Evolutionary conservation across 2,329 filamentous ascomycete genomes (phyloP).

Genomic region (Diaporthe citri): DNA sequence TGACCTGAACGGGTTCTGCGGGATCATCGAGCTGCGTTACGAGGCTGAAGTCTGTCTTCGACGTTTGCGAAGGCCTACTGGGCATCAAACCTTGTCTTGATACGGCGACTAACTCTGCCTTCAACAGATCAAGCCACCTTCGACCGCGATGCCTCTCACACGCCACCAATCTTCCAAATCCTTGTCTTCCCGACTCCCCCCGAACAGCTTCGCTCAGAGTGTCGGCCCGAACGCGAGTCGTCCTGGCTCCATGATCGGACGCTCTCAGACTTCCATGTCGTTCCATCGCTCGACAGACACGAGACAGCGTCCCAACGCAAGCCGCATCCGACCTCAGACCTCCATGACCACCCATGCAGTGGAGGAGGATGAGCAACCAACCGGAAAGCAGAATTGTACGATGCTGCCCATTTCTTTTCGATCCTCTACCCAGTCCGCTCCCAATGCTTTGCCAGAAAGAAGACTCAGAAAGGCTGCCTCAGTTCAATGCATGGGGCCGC

Average conservation of each 20-base stretch:
- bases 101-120: conserved; percentile 18
- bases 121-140: conserved; percentile 53
- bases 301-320: conserved; percentile 53
- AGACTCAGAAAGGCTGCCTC: conserved; percentile 47
- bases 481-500: conserved; percentile 43
- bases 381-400: conserved; percentile 55
- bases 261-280: conserved; percentile 65
- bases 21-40: conserved; percentile 14
- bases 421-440: conserved; percentile 39
- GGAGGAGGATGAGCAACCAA: conserved; percentile 45
- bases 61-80: neutral
- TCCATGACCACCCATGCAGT: conserved; percentile 51
- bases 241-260: conserved; percentile 54
- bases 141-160: conserved; percentile 48
- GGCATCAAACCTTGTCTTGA: neutral
- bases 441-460: conserved; percentile 39
- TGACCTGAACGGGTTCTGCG: conserved; percentile 20
- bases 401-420: conserved; percentile 43
- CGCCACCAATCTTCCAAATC: conserved; percentile 55
- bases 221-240: conserved; percentile 66
- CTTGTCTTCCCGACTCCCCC: conserved; percentile 56
- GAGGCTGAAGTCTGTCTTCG: conserved; percentile 24
- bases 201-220: conserved; percentile 68
- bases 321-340: conserved; percentile 56
- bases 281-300: conserved; percentile 61